Conservation (phyloP, 768 basidiomycete genomes). For the Suillus americanus region DNA sequence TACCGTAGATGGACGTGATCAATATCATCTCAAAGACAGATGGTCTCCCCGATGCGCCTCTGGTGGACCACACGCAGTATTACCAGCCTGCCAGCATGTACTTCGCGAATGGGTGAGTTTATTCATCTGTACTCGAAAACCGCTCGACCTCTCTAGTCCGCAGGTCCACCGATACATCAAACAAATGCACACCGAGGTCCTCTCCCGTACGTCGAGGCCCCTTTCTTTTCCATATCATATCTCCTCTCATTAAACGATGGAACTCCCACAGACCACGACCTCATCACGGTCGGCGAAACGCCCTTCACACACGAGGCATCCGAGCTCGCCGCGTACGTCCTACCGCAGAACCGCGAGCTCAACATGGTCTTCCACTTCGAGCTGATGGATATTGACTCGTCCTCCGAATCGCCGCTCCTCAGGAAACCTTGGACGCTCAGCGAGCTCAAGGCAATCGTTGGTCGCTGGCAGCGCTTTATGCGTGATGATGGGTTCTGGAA, state of each 20-base stretch:
- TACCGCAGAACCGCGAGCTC: slow-evolving; percentile 58
- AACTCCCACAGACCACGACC: slow-evolving; percentile 43
- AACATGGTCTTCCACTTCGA: slow-evolving; percentile 70
- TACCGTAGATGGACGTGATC: slow-evolving; percentile 64
- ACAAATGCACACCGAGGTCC: slow-evolving; percentile 63
- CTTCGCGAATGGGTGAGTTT: slow-evolving; percentile 58
- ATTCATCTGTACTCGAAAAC: slow-evolving; percentile 2
- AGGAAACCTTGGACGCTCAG: slow-evolving; percentile 49
- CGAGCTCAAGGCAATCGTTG: slow-evolving; percentile 48
- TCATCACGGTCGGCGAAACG: slow-evolving; percentile 69
- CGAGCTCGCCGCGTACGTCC: slow-evolving; percentile 53
- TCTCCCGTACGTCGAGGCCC: slow-evolving; percentile 49
- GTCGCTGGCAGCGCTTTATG: slow-evolving; percentile 57
- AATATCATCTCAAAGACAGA: slow-evolving; percentile 64
- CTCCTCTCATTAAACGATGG: background rate
- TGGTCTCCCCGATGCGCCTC: slow-evolving; percentile 65
- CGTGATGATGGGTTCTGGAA: slow-evolving; percentile 68
- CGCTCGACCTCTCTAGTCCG: slow-evolving; percentile 41
- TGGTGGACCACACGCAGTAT: slow-evolving; percentile 47
- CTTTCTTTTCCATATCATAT: slow-evolving; percentile 15
- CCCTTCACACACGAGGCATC: slow-evolving; percentile 55
- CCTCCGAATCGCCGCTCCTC: slow-evolving; percentile 40
- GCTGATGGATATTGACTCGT: slow-evolving; percentile 56
- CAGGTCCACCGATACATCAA: slow-evolving; percentile 64
- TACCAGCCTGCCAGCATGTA: slow-evolving; percentile 55